phyloP scores from a whole-genome alignment of 2,329 filamentous ascomycete species.

The Neonectria hederae region DNA sequence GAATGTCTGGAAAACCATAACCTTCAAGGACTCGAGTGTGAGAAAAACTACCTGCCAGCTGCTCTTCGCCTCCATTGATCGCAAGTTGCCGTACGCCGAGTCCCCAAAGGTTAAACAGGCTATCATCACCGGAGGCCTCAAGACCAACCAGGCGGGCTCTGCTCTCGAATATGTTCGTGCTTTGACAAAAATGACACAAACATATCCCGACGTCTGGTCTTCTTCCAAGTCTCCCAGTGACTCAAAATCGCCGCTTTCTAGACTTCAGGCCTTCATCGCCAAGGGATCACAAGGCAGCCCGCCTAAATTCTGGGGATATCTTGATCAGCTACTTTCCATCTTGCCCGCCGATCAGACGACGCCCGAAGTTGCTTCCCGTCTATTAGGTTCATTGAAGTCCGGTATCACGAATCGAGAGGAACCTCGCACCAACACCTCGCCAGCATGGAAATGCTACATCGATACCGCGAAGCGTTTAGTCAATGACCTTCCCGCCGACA shows the following conservation, averaged over 20 bases:
- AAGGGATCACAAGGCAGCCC: constrained; percentile 85
- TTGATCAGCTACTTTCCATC: constrained; percentile 70
- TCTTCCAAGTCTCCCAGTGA: constrained; percentile 52
- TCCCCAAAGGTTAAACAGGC: constrained; percentile 62
- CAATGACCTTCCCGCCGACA: constrained; percentile 54
- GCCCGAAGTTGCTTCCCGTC: constrained; percentile 62
- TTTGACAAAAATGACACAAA: constrained; percentile 71
- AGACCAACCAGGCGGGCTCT: constrained; percentile 77
- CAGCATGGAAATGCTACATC: constrained; percentile 81
- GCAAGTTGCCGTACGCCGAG: constrained; percentile 58
- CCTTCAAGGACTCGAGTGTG: constrained; percentile 66
- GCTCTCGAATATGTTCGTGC: constrained; percentile 75
- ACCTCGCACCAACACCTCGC: constrained; percentile 70
- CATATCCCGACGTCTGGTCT: constrained; percentile 78
- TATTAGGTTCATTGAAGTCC: constrained; percentile 73
- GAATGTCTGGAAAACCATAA: constrained; percentile 73
- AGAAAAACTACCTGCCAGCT: constrained; percentile 63
- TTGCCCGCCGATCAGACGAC: constrained; percentile 59
- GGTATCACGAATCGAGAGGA: constrained; percentile 82
- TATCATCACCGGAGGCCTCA: constrained; percentile 78
- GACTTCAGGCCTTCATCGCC: constrained; percentile 77
- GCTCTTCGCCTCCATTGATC: constrained; percentile 58
- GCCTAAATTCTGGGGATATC: constrained; percentile 75
- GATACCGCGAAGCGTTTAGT: constrained; percentile 67
- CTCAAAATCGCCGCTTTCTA: constrained; percentile 63